phyloP scores from a whole-genome alignment of 179 eudicot species.

The Silene vulgaris region DNA sequence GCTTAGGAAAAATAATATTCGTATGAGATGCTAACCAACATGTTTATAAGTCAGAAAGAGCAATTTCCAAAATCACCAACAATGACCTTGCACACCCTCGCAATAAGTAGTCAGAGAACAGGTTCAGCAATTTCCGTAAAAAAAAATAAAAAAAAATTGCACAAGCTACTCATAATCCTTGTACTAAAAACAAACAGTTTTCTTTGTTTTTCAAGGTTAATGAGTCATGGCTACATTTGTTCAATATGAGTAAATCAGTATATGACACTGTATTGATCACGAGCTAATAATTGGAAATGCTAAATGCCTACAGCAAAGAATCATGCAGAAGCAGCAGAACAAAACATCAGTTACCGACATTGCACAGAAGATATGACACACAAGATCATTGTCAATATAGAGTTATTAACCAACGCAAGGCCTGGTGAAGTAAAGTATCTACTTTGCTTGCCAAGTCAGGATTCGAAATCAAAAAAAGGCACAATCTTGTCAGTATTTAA shows the following conservation, averaged over 20 bases:
- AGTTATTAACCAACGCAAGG: not conserved
- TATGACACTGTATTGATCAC: no score
- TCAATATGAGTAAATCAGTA: not conserved
- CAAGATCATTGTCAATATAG: not conserved
- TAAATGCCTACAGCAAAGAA: not conserved
- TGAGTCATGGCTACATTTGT: not conserved
- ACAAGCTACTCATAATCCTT: not conserved
- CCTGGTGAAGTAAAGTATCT: not conserved
- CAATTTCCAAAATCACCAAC: not conserved
- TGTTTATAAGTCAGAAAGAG: not conserved
- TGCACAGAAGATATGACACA: not conserved
- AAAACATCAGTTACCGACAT: not conserved
- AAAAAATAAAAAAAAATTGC: no score
- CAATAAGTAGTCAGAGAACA: not conserved
- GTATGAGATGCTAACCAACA: not conserved
- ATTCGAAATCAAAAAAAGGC: not conserved
- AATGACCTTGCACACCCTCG: not conserved
- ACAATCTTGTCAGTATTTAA: not conserved
- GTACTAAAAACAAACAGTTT: not conserved
- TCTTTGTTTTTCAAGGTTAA: not conserved
- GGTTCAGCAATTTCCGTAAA: not conserved
- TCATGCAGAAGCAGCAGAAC: not conserved
- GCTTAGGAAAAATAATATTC: not conserved
- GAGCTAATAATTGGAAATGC: not conserved
- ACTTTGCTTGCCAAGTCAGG: not conserved